Evolutionary conservation across 768 basidiomycete genomes (phyloP).

Genomic region (Lepiota venenata): DNA sequence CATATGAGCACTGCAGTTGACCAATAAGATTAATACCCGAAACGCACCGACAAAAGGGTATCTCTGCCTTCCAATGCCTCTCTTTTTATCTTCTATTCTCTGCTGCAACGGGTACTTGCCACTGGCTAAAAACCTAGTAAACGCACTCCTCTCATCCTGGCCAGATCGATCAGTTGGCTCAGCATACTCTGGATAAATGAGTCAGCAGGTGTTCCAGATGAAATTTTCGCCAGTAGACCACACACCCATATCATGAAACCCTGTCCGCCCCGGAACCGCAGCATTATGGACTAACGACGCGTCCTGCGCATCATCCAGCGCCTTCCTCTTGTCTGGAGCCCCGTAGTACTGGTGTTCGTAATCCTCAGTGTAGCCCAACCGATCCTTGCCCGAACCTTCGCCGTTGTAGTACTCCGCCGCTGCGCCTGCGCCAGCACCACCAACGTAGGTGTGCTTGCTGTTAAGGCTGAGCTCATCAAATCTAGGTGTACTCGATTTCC

Average conservation of each 20-base stretch:
- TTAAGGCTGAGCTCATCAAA: neutral
- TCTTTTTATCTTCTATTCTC: conserved; percentile 84
- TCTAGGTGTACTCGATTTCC: neutral
- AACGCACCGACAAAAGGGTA: conserved; percentile 71
- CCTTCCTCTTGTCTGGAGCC: neutral
- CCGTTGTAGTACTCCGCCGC: conserved; percentile 7
- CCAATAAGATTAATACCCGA: neutral
- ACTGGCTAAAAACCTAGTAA: conserved; percentile 39
- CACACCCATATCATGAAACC: conserved; percentile 56
- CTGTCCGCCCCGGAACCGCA: conserved; percentile 34
- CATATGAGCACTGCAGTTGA: conserved; percentile 11
- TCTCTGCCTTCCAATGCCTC: conserved; percentile 79
- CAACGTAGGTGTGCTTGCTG: neutral
- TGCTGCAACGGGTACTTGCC: conserved; percentile 68
- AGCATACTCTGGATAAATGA: conserved; percentile 52
- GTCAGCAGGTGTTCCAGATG: neutral
- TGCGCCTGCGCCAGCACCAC: neutral
- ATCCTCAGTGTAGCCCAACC: neutral
- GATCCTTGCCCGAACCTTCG: conserved; percentile 2
- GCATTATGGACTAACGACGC: conserved; percentile 46
- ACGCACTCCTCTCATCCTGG: conserved; percentile 38
- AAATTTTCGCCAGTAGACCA: neutral
- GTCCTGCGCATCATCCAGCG: conserved; percentile 26
- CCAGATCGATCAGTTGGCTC: conserved; percentile 39
- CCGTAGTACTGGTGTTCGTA: neutral